Percentiles rank a stretch among this genome's conserved stretches.
These are phyloP conservation scores for Tinospora cordifolia DNA, from an alignment of 164 flowering plant genomes.

Conservation along the genomic window DNA sequence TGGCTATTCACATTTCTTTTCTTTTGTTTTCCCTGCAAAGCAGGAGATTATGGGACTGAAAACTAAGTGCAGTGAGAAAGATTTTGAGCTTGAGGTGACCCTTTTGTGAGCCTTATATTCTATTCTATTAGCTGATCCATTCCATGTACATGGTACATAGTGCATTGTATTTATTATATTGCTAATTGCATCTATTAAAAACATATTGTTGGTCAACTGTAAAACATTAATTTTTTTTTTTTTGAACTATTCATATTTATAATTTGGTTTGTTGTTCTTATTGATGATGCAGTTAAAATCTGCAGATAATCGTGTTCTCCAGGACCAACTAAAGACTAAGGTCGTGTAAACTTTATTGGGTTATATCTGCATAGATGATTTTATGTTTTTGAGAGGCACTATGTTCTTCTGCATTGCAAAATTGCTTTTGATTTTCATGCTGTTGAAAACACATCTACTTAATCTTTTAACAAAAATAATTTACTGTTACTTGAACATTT, in stretches of 20 bases:
- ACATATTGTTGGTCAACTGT: background rate
- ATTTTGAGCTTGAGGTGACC: constrained; percentile 86
- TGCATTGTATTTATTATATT: background rate
- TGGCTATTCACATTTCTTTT: background rate
- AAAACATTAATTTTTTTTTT: background rate
- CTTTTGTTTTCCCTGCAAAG: constrained; percentile 6
- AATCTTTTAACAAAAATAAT: background rate
- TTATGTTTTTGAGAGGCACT: background rate
- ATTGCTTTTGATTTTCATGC: background rate
- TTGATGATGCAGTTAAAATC: constrained; percentile 63
- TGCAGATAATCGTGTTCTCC: constrained; percentile 91
- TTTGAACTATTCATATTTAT: too few species aligned
- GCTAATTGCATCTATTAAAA: background rate
- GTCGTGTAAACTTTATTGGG: constrained; percentile 23
- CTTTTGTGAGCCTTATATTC: constrained; percentile 23
- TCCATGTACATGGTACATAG: background rate
- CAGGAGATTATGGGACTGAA: constrained; percentile 78
- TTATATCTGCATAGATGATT: background rate
- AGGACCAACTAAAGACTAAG: constrained; percentile 86
- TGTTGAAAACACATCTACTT: background rate
- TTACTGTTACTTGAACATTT: background rate
- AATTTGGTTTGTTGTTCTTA: background rate
- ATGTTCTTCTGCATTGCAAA: too few species aligned
- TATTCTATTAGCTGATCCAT: background rate
- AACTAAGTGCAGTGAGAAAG: constrained; percentile 87